Evolutionary conservation across 1,284 basidiomycete species (phyloP), one percentile per base, ranked within the genome.

Genomic region (Golubevia pallescens): DNA sequence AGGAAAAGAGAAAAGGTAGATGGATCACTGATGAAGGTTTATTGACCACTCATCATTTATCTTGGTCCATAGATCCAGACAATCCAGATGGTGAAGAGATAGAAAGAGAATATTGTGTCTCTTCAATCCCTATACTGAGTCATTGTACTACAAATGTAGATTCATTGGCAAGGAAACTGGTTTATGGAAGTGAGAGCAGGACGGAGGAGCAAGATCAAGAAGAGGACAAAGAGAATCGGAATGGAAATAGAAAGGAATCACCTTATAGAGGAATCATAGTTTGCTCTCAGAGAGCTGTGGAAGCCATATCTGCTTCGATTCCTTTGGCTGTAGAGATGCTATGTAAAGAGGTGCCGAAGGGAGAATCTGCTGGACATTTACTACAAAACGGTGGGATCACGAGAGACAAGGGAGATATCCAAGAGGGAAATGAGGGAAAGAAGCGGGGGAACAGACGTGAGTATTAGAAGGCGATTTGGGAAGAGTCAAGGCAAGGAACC

Each of bases 11-110:
- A 32, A 69, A 71, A 58, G 74, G 75, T 61, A 69, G 73, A n/a
- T 78, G 74, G 65, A 76, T 78, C 34, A 66, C 68, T 20, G 74
- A 78, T 42, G 67, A 77, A 58, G 61, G 63, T 1, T 74, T 71
- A 20, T 73, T 83, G 58, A 81, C 81, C 68, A 83, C 80, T n/a
- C 78, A 81, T 58, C 80, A 83, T 59, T 62, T 78, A 8, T 38
- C 34, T 10, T 38, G 10, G 3, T 16, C n/a, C 10, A 16, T n/a
- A 14, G 51, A 67, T 38, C 34, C 34, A 38, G 34, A 38, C 10
- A 10, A 38, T 5, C 34, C 34, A 38, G 57, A 48, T 20, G 68
- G 67, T 24, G 62, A 78, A 42, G 66, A 70, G 20, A 52, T 68
- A 53, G 67, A 71, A 59, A 57, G 70, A 52, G 80, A 83, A 62